Evolutionary conservation across 257 asterid genomes (phyloP), one percentile per base, ranked within the genome.

Genomic region (Petunia axillaris): DNA sequence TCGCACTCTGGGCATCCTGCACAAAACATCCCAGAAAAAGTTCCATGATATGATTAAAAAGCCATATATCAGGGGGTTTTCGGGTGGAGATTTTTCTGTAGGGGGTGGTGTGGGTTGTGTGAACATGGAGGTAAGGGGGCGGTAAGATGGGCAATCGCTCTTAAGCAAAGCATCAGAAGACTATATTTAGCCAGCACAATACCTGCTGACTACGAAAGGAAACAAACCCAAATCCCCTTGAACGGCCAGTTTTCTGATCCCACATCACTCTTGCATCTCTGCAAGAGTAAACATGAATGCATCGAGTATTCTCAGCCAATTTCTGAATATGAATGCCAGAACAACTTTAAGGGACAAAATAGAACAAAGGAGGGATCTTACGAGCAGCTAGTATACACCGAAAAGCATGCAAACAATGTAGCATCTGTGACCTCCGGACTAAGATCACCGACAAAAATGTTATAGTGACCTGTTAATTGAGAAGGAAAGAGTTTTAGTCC

Each of bases 221-320:
- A 54, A 92, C 97, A 83, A 94, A 94, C 10, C 98, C 98, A 84
- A 92, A 94, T 9, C 98, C 98, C 88, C 98, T 88, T 4, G 98
- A 94, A 50, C 97, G 95, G 38, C 98, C 97, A 82, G 97, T 90
- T 85, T 94, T 94, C 88, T 92, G 98, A 80, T 92, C 98, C 98
- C 98, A 94, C 98, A 94, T 92, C 60, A 94, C 98, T 88, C 94
- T 88, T 43, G 98, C 98, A 86, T 94, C 97, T 76, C 98, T 94
- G 84, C 68, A 91, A 74, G 57, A 81, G 14, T 62, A 64, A 50
- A 82, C 65, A 57, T 50, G 46, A 86, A 62, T 54, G 59, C 77
- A 25, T 35, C 10, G 43, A 25, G 59, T 71, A 10, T 25, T 25
- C 14, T 10, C 37, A 41, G 25, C 53, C 60, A 25, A 16, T 71